These are phyloP conservation scores for Ophiostoma montium DNA, from an alignment of 2,329 filamentous ascomycete species.

Conservation along the genomic window DNA sequence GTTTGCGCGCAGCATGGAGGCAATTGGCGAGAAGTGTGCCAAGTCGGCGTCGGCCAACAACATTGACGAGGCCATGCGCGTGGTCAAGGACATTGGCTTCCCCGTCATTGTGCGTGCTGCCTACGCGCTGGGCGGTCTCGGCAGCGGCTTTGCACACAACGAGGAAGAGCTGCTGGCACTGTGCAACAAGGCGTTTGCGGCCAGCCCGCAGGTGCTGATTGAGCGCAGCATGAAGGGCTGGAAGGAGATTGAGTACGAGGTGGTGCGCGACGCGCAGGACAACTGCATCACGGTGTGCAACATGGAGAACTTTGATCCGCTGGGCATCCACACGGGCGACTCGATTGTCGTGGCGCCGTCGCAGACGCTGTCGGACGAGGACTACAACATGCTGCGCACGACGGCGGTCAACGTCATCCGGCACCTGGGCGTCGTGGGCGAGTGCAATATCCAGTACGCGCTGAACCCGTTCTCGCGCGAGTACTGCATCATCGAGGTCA, in stretches of 20 bases:
- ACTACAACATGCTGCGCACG: conserved; percentile 98
- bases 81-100: conserved; percentile 83
- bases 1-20: conserved; percentile 96
- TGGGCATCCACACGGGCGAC: conserved; percentile 95
- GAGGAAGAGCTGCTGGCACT: conserved; percentile 70
- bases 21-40: conserved; percentile 93
- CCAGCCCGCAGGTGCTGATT: conserved; percentile 88
- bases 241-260: conserved; percentile 99
- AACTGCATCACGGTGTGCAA: conserved; percentile 99
- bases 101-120: conserved; percentile 95
- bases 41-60: conserved; percentile 89
- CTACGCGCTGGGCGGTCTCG: conserved; percentile 87
- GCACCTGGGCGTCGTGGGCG: conserved; percentile 90
- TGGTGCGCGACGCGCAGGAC: conserved; percentile 86
- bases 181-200: conserved; percentile 88
- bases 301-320: conserved; percentile 99
- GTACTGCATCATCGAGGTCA: conserved; percentile 99
- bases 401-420: conserved; percentile 95
- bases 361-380: conserved; percentile 90
- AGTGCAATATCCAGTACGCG: conserved; percentile 98
- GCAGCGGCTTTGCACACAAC: conserved; percentile 89
- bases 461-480: conserved; percentile 89
- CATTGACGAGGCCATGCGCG: conserved; percentile 75
- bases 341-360: conserved; percentile 97
- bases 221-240: conserved; percentile 99